Conservation (phyloP, 208 protist species). For the Acanthamoeba healyi region DNA sequence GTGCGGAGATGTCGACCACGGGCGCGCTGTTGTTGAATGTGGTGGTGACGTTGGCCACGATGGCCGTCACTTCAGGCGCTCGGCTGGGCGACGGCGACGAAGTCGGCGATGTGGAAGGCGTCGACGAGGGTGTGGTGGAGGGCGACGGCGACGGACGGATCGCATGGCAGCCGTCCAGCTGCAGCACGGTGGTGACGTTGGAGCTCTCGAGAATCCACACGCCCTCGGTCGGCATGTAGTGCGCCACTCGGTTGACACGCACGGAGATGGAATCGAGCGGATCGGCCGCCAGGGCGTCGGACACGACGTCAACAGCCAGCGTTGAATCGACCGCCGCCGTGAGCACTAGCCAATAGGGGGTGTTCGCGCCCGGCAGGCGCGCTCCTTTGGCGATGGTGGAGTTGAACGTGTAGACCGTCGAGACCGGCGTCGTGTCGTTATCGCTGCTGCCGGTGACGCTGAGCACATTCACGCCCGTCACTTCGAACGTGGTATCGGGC, state of each 20-base stretch:
- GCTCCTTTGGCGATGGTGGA: background rate
- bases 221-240: background rate
- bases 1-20: background rate
- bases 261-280: background rate
- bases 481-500: background rate
- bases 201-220: background rate
- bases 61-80: background rate
- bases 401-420: background rate
- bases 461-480: background rate
- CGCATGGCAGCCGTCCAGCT: background rate
- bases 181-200: background rate
- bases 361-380: background rate
- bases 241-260: background rate
- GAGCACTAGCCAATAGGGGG: slow-evolving; percentile 1
- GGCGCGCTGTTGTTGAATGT: background rate
- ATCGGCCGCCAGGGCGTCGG: background rate
- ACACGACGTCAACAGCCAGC: background rate
- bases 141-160: slow-evolving; percentile 17
- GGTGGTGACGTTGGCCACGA: slow-evolving; percentile 13
- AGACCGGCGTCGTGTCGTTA: background rate
- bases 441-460: background rate
- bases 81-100: slow-evolving; percentile 23
- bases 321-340: background rate
- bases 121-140: background rate
- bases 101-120: background rate